Conservation (phyloP, 495 filamentous ascomycete genomes). For the Penicillium fimorum region DNA sequence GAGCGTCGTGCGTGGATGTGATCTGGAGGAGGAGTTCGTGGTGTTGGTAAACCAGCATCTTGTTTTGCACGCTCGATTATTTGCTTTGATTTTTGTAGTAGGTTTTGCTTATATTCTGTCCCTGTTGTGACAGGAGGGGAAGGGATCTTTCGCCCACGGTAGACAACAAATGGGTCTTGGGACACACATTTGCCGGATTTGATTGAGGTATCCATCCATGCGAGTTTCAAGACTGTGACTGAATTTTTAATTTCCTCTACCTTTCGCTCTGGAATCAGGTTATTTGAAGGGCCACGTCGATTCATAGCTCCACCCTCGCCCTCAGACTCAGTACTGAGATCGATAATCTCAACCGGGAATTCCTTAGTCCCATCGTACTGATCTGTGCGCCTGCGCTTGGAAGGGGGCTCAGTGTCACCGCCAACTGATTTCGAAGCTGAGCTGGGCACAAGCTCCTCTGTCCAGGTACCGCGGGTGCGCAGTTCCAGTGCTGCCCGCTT, state of each 20-base stretch:
- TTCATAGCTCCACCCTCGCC: slow-evolving; percentile 22
- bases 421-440: background rate
- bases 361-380: background rate
- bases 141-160: slow-evolving; percentile 47
- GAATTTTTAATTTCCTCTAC: slow-evolving; percentile 22
- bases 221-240: slow-evolving; percentile 68
- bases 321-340: slow-evolving; percentile 37
- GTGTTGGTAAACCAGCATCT: slow-evolving; percentile 37
- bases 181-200: slow-evolving; percentile 52
- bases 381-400: slow-evolving; percentile 26
- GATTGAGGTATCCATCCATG: slow-evolving; percentile 71
- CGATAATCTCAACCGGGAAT: slow-evolving; percentile 20
- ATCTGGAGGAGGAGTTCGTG: slow-evolving; percentile 7
- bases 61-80: slow-evolving; percentile 56
- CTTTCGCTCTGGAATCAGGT: slow-evolving; percentile 7
- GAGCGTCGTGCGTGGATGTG: slow-evolving; percentile 17
- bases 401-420: slow-evolving; percentile 17
- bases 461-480: slow-evolving; percentile 60
- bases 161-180: slow-evolving; percentile 62
- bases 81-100: slow-evolving; percentile 11
- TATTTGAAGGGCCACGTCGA: slow-evolving; percentile 8
- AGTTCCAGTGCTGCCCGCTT: slow-evolving; percentile 77
- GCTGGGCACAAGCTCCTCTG: slow-evolving; percentile 45
- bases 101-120: background rate
- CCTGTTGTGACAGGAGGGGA: slow-evolving; percentile 9